These are phyloP conservation scores for Drechslerella coelobrocha DNA, from an alignment of 2,329 filamentous ascomycete species.

Conservation along the genomic window DNA sequence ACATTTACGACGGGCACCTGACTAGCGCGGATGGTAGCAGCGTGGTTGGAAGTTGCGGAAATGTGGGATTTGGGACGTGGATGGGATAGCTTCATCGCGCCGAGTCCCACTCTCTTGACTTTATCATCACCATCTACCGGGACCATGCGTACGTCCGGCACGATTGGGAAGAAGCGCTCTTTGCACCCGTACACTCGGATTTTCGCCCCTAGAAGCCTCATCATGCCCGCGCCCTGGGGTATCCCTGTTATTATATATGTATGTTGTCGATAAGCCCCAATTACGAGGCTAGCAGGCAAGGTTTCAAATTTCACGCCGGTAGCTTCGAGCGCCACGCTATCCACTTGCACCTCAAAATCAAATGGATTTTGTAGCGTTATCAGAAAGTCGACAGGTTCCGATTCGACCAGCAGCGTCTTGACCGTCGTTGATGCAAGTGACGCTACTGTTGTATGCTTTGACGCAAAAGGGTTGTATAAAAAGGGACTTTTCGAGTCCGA, in stretches of 20 bases:
- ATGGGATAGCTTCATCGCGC: conserved; percentile 63
- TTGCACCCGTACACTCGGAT: conserved; percentile 82
- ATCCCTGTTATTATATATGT: conserved; percentile 79
- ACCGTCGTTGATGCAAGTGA: conserved; percentile 68
- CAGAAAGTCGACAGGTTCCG: conserved; percentile 77
- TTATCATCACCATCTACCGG: conserved; percentile 76
- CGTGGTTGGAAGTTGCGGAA: conserved; percentile 51
- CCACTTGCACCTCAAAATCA: conserved; percentile 88
- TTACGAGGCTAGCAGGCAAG: conserved; percentile 68
- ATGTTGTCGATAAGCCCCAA: conserved; percentile 74
- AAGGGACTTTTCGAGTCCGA: conserved; percentile 73
- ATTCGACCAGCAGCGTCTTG: conserved; percentile 68
- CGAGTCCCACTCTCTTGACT: conserved; percentile 75
- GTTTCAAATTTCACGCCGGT: conserved; percentile 76
- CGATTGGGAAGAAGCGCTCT: conserved; percentile 83
- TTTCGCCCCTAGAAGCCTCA: conserved; percentile 78
- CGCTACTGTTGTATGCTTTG: conserved; percentile 68
- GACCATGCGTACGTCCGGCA: conserved; percentile 65
- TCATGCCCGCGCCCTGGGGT: conserved; percentile 70
- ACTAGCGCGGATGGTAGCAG: conserved; percentile 15
- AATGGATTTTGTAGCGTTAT: conserved; percentile 92
- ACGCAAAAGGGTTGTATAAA: conserved; percentile 88
- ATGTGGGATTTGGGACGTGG: conserved; percentile 52
- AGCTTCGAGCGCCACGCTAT: conserved; percentile 76
- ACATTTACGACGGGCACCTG: conserved; percentile 23